A percentile compares a stretch with the other conserved stretches of the same genome.
These are phyloP conservation scores for Diaporthe australafricana DNA, from an alignment of 2,329 filamentous ascomycete genomes.

Conservation along the genomic window DNA sequence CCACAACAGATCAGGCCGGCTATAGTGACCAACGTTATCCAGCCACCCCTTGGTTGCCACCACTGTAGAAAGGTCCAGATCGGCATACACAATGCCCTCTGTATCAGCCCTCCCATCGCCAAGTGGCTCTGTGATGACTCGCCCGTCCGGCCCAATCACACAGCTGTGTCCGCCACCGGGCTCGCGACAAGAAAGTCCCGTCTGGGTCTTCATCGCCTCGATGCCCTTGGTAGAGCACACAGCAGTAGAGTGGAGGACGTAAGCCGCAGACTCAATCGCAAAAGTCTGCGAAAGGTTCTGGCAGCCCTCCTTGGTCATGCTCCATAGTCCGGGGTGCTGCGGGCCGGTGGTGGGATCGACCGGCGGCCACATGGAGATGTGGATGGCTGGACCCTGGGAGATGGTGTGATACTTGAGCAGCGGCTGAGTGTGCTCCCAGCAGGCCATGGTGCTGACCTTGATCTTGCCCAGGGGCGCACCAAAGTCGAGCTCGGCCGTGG, in stretches of 20 bases:
- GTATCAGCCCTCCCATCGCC: neutral
- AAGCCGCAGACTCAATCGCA: neutral
- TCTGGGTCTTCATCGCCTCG: neutral
- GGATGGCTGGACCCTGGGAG: neutral
- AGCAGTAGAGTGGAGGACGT: neutral
- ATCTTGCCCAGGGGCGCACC: slow-evolving; percentile 48
- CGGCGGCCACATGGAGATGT: neutral
- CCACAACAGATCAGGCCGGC: slow-evolving; percentile 20
- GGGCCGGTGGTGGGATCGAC: neutral
- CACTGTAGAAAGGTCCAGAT: too few relatives aligned
- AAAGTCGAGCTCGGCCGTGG: slow-evolving; percentile 46
- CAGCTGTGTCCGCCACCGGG: neutral
- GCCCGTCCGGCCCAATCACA: neutral
- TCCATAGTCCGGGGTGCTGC: neutral
- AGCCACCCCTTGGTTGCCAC: too few relatives aligned
- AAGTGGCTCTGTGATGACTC: neutral
- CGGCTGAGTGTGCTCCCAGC: slow-evolving; percentile 64
- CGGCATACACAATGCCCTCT: neutral
- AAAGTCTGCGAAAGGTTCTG: neutral
- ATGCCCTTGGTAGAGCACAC: neutral
- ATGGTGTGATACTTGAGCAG: slow-evolving; percentile 57
- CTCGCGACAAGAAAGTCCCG: neutral
- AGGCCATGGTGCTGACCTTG: slow-evolving; percentile 57
- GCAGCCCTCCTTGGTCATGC: neutral
- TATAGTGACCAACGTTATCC: slow-evolving; percentile 3